Percentiles rank a stretch among this genome's conserved stretches.
Conservation (phyloP, 495 filamentous ascomycete species). For the Aspergillus bertholletiae region DNA sequence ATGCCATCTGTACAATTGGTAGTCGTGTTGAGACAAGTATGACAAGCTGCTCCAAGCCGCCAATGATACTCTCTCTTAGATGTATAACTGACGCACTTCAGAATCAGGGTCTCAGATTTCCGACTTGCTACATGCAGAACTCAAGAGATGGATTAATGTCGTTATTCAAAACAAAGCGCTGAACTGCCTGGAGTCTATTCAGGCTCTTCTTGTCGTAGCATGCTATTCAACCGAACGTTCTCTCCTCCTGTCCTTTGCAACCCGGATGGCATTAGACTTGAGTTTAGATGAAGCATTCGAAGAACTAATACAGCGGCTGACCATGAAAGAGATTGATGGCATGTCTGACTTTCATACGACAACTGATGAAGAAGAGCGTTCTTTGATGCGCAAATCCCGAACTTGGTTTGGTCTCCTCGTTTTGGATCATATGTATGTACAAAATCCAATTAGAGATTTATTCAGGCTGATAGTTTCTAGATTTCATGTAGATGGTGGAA, state of each 20-base stretch:
- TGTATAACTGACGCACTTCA: not conserved
- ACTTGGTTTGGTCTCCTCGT: constrained; percentile 47
- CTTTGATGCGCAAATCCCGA: constrained; percentile 36
- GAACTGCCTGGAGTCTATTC: constrained; percentile 41
- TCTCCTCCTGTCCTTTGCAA: constrained; percentile 42
- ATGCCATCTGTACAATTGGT: constrained; percentile 48
- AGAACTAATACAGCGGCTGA: constrained; percentile 30
- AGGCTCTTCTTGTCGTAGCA: constrained; percentile 46
- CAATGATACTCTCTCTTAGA: not conserved
- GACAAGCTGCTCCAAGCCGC: not conserved
- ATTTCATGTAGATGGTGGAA: constrained; percentile 49
- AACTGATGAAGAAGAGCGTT: constrained; percentile 22
- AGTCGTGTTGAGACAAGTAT: constrained; percentile 38
- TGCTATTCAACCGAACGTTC: constrained; percentile 48
- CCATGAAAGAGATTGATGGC: constrained; percentile 24
- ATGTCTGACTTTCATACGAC: constrained; percentile 5
- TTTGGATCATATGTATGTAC: constrained; percentile 42
- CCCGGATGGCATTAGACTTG: constrained; percentile 44
- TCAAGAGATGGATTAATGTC: constrained; percentile 44
- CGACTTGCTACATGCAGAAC: constrained; percentile 35
- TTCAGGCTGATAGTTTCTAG: constrained; percentile 16
- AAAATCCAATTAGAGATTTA: not conserved
- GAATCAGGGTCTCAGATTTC: constrained; percentile 33
- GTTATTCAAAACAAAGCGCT: constrained; percentile 37
- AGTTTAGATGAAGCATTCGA: constrained; percentile 41